phyloP scores from a whole-genome alignment of 495 filamentous ascomycete species.

The Podospora appendiculata region DNA sequence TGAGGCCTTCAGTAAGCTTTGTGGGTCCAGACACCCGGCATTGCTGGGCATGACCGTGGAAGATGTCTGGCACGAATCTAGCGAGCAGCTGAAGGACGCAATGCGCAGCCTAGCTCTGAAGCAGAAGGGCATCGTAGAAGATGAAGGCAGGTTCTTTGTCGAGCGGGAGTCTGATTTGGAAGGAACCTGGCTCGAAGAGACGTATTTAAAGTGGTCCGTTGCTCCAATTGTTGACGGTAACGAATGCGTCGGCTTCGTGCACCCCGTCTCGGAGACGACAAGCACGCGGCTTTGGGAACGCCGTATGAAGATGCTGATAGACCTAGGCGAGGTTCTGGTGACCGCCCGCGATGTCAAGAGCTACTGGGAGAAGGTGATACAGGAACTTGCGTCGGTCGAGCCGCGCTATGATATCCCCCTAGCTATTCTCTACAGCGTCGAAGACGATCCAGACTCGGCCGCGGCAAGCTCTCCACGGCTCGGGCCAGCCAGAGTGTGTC shows the following conservation, averaged over 20 bases:
- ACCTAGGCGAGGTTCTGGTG: constrained; percentile 24
- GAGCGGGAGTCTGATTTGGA: constrained; percentile 28
- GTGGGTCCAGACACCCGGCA: constrained; percentile 27
- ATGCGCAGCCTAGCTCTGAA: constrained; percentile 18
- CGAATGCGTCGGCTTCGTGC: constrained; percentile 35
- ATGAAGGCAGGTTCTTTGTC: constrained; percentile 34
- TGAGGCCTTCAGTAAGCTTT: constrained; percentile 34
- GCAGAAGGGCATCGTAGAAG: constrained; percentile 22
- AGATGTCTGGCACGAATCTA: constrained; percentile 25
- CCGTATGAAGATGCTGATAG: constrained; percentile 31
- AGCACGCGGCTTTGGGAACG: constrained; percentile 30
- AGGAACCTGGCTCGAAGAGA: constrained; percentile 49
- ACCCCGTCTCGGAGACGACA: constrained; percentile 26
- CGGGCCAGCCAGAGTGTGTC: constrained; percentile 32
- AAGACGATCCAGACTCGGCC: constrained; percentile 30
- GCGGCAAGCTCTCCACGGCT: constrained; percentile 32
- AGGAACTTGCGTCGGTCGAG: constrained; percentile 20
- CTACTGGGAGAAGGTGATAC: constrained; percentile 26
- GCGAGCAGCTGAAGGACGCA: constrained; percentile 22
- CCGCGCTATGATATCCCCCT: constrained; percentile 48
- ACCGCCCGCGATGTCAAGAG: constrained; percentile 24
- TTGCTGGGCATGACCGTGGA: constrained; percentile 32
- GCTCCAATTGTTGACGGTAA: constrained; percentile 49
- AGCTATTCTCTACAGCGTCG: constrained; percentile 49
- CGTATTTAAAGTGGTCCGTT: constrained; percentile 55